Evolutionary conservation across 179 eudicot genomes (phyloP).

Genomic region (Spinacia oleracea): DNA sequence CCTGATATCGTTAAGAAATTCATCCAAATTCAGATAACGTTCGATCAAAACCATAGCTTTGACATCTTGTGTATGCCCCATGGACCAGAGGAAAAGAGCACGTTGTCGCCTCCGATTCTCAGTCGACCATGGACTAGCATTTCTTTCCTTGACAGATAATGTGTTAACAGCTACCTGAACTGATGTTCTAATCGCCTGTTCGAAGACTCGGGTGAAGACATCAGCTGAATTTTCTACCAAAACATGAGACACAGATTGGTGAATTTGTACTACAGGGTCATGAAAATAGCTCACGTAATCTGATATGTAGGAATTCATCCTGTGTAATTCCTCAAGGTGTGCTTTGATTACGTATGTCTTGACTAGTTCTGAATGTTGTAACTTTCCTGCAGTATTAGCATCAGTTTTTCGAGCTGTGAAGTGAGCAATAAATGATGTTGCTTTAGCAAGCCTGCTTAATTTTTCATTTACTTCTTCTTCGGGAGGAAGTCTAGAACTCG

Average conservation of each 20-base stretch:
- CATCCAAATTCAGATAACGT: background rate
- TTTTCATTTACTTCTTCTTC: background rate
- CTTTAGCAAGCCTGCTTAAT: background rate
- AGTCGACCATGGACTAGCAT: background rate
- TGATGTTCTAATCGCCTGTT: background rate
- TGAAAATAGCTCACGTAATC: background rate
- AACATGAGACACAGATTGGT: background rate
- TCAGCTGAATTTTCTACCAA: background rate
- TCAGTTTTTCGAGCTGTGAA: background rate
- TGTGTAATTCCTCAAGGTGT: background rate
- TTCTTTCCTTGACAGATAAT: background rate
- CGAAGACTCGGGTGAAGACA: too few species aligned
- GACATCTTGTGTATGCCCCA: background rate
- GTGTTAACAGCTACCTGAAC: background rate
- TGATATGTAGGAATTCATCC: background rate
- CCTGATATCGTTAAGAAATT: background rate
- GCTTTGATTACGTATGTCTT: background rate
- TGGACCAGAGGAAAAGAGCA: too few species aligned
- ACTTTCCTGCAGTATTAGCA: background rate
- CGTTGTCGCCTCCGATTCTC: background rate
- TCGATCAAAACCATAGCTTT: background rate
- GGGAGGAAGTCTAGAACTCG: background rate
- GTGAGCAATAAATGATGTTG: background rate
- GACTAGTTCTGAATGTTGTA: background rate
- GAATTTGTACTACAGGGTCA: background rate